Percentiles rank a stretch among this genome's conserved stretches.
These are phyloP conservation scores for Diaporthe ampelina DNA, from an alignment of 2,329 filamentous ascomycete species.

Conservation along the genomic window DNA sequence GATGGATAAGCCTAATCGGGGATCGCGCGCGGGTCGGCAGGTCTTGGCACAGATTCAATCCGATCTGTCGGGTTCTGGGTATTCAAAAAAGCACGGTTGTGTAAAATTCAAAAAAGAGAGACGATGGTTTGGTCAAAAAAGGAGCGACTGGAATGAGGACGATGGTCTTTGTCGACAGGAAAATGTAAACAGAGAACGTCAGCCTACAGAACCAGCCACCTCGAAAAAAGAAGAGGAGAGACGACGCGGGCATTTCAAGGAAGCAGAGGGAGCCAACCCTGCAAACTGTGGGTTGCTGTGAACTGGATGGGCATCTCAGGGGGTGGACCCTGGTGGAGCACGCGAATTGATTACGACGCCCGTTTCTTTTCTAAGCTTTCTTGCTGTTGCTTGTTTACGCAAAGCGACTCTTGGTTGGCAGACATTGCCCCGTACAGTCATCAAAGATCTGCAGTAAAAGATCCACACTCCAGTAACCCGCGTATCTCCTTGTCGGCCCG, in stretches of 20 bases:
- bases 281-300: constrained; percentile 23
- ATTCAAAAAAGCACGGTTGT: neutral
- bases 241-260: constrained; percentile 21
- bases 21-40: constrained; percentile 19
- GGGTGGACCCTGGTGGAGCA: constrained; percentile 23
- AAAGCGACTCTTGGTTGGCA: constrained; percentile 22
- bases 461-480: neutral
- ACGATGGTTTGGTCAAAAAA: constrained; percentile 29
- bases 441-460: constrained; percentile 12
- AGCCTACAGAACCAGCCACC: constrained; percentile 13
- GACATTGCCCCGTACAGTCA: neutral
- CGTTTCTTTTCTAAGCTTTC: constrained; percentile 30
- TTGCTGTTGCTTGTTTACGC: neutral
- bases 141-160: constrained; percentile 15
- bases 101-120: neutral
- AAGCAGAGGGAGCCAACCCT: constrained; percentile 15
- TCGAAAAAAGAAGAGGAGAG: constrained; percentile 3
- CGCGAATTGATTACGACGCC: constrained; percentile 25
- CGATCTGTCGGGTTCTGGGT: constrained; percentile 9
- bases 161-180: constrained; percentile 2
- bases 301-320: constrained; percentile 13
- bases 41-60: constrained; percentile 33
- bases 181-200: constrained; percentile 16
- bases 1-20: constrained; percentile 29
- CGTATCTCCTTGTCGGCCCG: constrained; percentile 28